These are phyloP conservation scores for Parastagonospora avenae DNA, from an alignment of 2,329 filamentous ascomycete genomes.

Conservation along the genomic window DNA sequence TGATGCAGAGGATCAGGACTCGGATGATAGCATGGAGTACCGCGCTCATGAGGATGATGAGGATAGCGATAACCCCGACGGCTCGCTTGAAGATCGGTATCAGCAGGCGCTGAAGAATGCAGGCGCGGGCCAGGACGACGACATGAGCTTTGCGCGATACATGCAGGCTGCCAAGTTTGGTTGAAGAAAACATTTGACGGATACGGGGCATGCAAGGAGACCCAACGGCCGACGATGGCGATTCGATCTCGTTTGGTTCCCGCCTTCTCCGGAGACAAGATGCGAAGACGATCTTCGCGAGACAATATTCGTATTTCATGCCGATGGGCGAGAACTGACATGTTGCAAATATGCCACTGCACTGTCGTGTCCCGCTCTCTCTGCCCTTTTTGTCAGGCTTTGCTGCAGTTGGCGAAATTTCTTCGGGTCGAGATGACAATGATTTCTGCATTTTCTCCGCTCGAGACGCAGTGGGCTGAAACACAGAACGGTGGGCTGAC, in stretches of 20 bases:
- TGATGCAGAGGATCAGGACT: constrained; percentile 58
- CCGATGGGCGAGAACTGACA: constrained; percentile 4
- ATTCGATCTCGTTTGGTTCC: constrained; percentile 3
- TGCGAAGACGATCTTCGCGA: too few species aligned
- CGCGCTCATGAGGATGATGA: constrained; percentile 61
- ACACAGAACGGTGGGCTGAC: too few species aligned
- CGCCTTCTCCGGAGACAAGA: constrained; percentile 6
- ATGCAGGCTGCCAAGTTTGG: constrained; percentile 46
- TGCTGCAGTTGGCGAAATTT: too few species aligned
- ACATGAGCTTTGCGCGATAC: constrained; percentile 59
- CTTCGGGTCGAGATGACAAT: too few species aligned
- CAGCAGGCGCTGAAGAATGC: constrained; percentile 70
- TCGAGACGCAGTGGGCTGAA: too few species aligned
- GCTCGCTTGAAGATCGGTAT: constrained; percentile 76
- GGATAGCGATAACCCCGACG: constrained; percentile 60
- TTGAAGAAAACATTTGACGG: constrained; percentile 19
- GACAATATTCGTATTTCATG: constrained; percentile 1
- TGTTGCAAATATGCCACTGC: constrained; percentile 1
- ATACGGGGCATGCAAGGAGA: constrained; percentile 8
- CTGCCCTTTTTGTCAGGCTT: too few species aligned
- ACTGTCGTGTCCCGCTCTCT: too few species aligned
- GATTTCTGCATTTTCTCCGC: too few species aligned
- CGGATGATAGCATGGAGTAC: constrained; percentile 58
- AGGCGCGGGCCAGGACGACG: constrained; percentile 48
- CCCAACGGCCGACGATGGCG: constrained; percentile 1